Conservation (phyloP, 2,329 filamentous ascomycete genomes). For the Ceratocystis cubensis region DNA sequence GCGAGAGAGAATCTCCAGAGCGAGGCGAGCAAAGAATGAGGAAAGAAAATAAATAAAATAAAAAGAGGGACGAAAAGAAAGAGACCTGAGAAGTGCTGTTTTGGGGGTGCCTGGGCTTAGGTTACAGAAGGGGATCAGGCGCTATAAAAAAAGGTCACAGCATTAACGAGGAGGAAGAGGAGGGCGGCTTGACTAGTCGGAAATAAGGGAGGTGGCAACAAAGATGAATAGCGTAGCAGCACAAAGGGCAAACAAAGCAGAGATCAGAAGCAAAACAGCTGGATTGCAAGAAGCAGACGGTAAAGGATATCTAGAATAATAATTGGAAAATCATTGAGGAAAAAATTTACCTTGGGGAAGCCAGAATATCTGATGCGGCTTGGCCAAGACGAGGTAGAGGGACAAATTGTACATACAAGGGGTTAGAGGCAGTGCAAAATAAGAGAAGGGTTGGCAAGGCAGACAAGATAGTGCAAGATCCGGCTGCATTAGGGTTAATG, state of each 20-base stretch:
- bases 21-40: not conserved
- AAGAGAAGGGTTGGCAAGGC: constrained; percentile 4
- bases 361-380: too few relatives aligned
- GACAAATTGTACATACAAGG: not conserved
- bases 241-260: not conserved
- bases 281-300: not conserved
- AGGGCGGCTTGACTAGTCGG: not conserved
- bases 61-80: not conserved
- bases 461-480: not conserved
- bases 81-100: not conserved
- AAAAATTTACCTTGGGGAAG: not conserved
- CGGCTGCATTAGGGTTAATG: rapidly evolving
- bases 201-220: constrained; percentile 4
- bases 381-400: too few relatives aligned
- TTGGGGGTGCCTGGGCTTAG: not conserved
- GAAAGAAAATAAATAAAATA: not conserved
- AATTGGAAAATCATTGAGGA: not conserved
- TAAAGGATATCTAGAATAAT: not conserved
- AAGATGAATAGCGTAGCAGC: not conserved
- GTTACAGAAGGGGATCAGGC: constrained; percentile 10
- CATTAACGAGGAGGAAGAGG: not conserved
- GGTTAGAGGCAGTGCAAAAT: constrained; percentile 1
- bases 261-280: not conserved
- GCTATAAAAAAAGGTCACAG: constrained; percentile 5
- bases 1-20: not conserved